Conservation (phyloP, 352 stramenopile genomes). For the Aphanomyces astaci region DNA sequence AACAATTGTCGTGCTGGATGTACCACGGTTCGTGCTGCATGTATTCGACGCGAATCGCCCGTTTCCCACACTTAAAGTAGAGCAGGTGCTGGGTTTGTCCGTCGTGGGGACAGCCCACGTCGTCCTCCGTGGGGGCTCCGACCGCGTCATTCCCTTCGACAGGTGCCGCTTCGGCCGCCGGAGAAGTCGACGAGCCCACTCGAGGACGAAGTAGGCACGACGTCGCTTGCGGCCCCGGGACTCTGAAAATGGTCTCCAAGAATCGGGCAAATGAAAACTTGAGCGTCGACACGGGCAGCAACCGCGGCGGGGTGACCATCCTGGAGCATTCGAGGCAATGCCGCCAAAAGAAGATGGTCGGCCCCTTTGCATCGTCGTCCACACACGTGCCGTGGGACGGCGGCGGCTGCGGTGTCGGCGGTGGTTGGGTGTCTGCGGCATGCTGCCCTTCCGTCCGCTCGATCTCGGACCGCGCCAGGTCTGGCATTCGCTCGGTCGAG, state of each 20-base stretch:
- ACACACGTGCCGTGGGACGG: background rate
- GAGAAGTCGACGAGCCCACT: slow-evolving; percentile 22
- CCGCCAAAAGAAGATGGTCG: slow-evolving; percentile 93
- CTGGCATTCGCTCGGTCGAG: slow-evolving; percentile 72
- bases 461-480: slow-evolving; percentile 27
- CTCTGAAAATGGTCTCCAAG: slow-evolving; percentile 94
- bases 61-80: slow-evolving; percentile 65
- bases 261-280: slow-evolving; percentile 98
- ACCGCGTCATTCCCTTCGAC: no score
- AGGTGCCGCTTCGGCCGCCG: background rate
- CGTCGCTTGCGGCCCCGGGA: slow-evolving; percentile 58
- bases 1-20: slow-evolving; percentile 22
- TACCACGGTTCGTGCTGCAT: slow-evolving; percentile 27
- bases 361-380: slow-evolving; percentile 13
- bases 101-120: background rate
- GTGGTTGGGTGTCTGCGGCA: background rate
- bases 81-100: slow-evolving; percentile 35
- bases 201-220: no score
- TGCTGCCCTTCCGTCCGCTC: background rate
- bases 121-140: no score
- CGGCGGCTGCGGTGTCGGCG: no score
- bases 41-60: slow-evolving; percentile 74
- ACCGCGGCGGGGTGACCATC: slow-evolving; percentile 88
- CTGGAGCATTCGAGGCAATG: slow-evolving; percentile 92
- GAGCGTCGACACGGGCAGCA: slow-evolving; percentile 90